Base-by-base conservation (phyloP, 73 alveolate species). In the Blepharisma stoltei region DNA sequence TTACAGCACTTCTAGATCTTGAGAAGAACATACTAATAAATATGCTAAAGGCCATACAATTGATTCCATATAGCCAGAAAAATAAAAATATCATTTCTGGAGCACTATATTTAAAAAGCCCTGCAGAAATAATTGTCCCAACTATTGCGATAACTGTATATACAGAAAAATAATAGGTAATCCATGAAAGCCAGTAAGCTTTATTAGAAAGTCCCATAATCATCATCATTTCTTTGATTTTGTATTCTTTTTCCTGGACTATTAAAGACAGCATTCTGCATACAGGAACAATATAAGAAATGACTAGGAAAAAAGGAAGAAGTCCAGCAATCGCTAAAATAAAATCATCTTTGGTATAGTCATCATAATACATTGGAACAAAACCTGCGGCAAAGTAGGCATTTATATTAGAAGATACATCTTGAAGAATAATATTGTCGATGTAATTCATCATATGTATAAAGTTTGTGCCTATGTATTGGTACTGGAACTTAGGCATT, bases 191-290 rank as follows among this genome's bases (percentile, higher is more conserved):
- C 71, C 81, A 93, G 82, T 91, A 95, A 54, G 94, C 87, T 0
- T 89, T 66, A 76, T 94, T 97, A 21, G 78, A 89, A 78, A 95
- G 78, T 41, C 99, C 99, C 99, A 95, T 95, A 85, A 95, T 94
- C 83, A 89, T 89, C 99, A 95, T 96, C 5, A 96, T 94, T 91
- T 96, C 99, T 93, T 96, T 95, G 5, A 91, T 95, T 80, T 88
- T 95, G 32, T 94, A 75, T 86, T 94, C 99, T 70, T 95, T 95
- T 83, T 96, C 99, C 41, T 81, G 75, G 4, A 84, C 76, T 0
- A 84, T 38, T 5, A 18, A 9, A 7, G 79, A 69, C 25, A 69
- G 20, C 38, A 69, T 9, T 69, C 79, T 18, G 4, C 25, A 7
- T n/a, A 44, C 55, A 69, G 79, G 79, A 44, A 69, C 41, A 2